Conservation (phyloP, 495 filamentous ascomycete species). For the Aspergillus homomorphus region DNA sequence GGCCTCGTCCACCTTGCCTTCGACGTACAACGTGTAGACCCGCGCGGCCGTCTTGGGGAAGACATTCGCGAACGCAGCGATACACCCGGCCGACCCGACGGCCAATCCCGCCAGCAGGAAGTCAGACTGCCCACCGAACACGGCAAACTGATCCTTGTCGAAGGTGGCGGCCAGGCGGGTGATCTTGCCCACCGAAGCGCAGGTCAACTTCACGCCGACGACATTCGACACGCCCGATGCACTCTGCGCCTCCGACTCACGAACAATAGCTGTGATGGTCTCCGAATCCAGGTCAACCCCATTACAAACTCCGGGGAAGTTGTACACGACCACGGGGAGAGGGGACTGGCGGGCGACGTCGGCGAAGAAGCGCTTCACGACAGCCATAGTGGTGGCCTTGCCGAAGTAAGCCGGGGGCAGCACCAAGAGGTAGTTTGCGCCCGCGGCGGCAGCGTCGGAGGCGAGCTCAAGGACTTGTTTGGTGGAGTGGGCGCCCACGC, state of each 20-base stretch:
- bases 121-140: constrained; percentile 68
- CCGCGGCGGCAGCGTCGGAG: constrained; percentile 53
- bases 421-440: constrained; percentile 59
- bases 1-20: constrained; percentile 51
- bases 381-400: constrained; percentile 52
- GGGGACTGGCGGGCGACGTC: constrained; percentile 51
- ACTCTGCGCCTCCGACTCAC: constrained; percentile 40
- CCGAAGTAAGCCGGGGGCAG: constrained; percentile 66
- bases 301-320: constrained; percentile 71
- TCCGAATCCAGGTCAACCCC: constrained; percentile 67
- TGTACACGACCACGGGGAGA: constrained; percentile 64
- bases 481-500: constrained; percentile 62
- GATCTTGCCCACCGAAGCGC: constrained; percentile 66
- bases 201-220: constrained; percentile 68
- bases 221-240: constrained; percentile 49
- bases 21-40: constrained; percentile 52
- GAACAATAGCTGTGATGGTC: constrained; percentile 50
- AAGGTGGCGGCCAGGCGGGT: constrained; percentile 56
- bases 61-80: constrained; percentile 65
- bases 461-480: constrained; percentile 59
- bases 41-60: constrained; percentile 54
- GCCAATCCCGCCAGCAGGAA: constrained; percentile 60
- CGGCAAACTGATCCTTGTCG: constrained; percentile 52
- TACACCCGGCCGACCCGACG: constrained; percentile 60
- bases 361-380: constrained; percentile 59